A percentile compares a stretch with the other conserved stretches of the same genome.
Evolutionary conservation across 2,329 filamentous ascomycete genomes (phyloP).

Genomic region (Epichloe festucae): DNA sequence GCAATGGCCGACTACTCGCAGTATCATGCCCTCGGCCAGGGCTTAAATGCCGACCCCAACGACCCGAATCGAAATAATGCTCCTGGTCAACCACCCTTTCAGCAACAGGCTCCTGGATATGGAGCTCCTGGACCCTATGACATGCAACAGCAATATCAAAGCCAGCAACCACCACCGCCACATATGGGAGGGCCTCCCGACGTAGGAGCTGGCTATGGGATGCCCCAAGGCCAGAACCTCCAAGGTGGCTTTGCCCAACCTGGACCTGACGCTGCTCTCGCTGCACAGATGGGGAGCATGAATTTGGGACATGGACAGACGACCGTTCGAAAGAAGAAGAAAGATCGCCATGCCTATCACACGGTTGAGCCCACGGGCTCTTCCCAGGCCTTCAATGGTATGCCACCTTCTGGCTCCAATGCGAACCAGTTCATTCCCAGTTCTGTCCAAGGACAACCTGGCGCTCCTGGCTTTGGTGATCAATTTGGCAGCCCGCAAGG

Average conservation of each 20-base stretch:
- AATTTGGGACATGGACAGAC: constrained; percentile 43
- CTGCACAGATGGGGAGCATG: constrained; percentile 68
- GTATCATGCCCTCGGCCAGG: constrained; percentile 44
- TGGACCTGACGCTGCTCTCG: constrained; percentile 37
- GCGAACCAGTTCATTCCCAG: constrained; percentile 26
- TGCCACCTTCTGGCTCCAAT: constrained; percentile 43
- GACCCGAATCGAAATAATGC: constrained; percentile 36
- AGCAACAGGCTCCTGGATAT: constrained; percentile 25
- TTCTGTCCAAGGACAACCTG: constrained; percentile 12
- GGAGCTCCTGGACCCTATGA: constrained; percentile 11
- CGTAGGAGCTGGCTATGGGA: constrained; percentile 17
- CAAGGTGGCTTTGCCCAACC: constrained; percentile 18
- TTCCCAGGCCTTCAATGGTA: constrained; percentile 57
- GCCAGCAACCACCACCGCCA: constrained; percentile 2
- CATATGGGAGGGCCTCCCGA: not conserved
- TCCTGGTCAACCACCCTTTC: constrained; percentile 41
- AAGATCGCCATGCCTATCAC: constrained; percentile 88
- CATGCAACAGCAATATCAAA: constrained; percentile 4
- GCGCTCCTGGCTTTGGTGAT: constrained; percentile 21
- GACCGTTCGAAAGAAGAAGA: constrained; percentile 64
- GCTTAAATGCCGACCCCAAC: constrained; percentile 40
- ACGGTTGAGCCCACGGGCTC: constrained; percentile 61
- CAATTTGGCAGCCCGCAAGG: constrained; percentile 34
- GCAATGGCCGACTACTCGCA: constrained; percentile 44
- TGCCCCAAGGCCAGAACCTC: constrained; percentile 18